A percentile compares a stretch with the other conserved stretches of the same genome.
Conservation (phyloP, 768 basidiomycete species). For the Thelephora aurantiotincta region DNA sequence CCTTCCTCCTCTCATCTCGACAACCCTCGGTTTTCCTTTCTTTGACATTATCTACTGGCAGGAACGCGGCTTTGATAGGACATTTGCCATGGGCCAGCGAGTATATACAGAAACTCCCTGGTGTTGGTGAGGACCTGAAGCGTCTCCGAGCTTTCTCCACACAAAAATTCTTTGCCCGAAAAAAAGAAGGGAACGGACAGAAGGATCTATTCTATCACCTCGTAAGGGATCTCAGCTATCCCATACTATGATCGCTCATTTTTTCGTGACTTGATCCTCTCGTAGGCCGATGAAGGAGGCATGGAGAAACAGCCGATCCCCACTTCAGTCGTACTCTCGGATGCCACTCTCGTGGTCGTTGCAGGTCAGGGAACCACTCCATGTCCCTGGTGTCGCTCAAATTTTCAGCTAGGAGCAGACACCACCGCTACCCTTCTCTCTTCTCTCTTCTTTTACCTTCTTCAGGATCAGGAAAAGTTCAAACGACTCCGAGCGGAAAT, state of each 20-base stretch:
- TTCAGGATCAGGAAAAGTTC: conserved; percentile 9
- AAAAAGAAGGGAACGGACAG: conserved; percentile 8
- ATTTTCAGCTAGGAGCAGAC: conserved; percentile 13
- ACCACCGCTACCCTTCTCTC: conserved; percentile 14
- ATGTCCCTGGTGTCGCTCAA: conserved; percentile 1
- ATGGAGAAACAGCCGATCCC: conserved; percentile 1
- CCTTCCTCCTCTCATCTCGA: not conserved
- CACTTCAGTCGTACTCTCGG: conserved; percentile 3
- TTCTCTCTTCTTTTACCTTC: conserved; percentile 12
- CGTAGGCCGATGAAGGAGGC: conserved; percentile 9
- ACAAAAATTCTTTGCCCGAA: conserved; percentile 7
- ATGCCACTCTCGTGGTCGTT: conserved; percentile 3
- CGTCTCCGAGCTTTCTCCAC: conserved; percentile 9
- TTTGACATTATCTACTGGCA: not conserved
- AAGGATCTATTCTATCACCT: conserved; percentile 10
- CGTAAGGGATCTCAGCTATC: not conserved
- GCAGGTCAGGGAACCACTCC: not conserved
- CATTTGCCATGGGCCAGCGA: not conserved
- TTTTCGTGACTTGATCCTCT: not conserved
- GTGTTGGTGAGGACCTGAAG: conserved; percentile 8
- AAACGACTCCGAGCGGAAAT: conserved; percentile 12
- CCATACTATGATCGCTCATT: not conserved
- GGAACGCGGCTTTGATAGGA: not conserved
- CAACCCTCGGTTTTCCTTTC: not conserved
- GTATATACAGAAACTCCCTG: not conserved